Conservation (phyloP, 2,329 filamentous ascomycete genomes). For the Neonectria neomacrospora region DNA sequence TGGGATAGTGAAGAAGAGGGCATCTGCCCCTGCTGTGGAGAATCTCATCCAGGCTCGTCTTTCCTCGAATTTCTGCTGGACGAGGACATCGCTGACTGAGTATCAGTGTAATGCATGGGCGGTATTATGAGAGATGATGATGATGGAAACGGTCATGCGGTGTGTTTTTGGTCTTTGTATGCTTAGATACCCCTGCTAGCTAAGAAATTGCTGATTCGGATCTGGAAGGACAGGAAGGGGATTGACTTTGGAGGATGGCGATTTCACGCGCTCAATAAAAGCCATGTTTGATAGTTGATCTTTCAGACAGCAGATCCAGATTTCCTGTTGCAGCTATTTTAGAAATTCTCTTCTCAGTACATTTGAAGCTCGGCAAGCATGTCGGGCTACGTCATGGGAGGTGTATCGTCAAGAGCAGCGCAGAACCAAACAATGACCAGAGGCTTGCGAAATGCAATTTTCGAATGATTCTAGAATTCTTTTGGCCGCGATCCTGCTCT, state of each 20-base stretch:
- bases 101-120: conserved; percentile 32
- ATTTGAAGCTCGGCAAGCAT: neutral
- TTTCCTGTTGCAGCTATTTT: neutral
- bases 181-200: conserved; percentile 44
- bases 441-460: neutral
- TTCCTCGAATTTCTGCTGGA: conserved; percentile 48
- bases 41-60: conserved; percentile 51
- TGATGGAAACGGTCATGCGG: conserved; percentile 28
- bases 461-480: neutral
- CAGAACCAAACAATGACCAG: neutral
- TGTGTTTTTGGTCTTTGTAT: conserved; percentile 37
- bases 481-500: neutral
- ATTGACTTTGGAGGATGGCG: conserved; percentile 11
- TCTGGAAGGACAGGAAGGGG: conserved; percentile 17
- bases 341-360: neutral
- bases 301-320: neutral
- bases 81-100: conserved; percentile 43
- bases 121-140: conserved; percentile 29
- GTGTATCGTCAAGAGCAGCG: neutral
- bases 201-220: conserved; percentile 35
- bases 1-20: conserved; percentile 51
- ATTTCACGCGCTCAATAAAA: conserved; percentile 24
- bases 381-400: neutral
- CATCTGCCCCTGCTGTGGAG: conserved; percentile 55
- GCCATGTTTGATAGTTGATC: neutral